Base-by-base conservation (phyloP, 345 rosid species). In the Excoecaria agallocha region DNA sequence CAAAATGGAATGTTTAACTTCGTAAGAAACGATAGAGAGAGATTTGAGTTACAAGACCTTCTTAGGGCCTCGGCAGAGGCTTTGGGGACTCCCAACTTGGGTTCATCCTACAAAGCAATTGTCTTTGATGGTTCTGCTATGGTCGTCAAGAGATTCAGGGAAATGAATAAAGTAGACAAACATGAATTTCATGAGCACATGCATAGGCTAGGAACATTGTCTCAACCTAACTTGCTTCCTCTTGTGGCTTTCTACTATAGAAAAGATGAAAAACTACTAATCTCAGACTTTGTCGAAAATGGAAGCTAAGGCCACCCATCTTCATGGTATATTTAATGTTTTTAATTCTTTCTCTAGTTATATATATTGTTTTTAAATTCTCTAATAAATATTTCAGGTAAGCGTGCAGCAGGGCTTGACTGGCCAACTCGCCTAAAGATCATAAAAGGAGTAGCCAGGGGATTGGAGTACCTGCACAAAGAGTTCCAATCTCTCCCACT, bases 291-390 rank as follows among this genome's bases (percentile, higher is more conserved):
- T 62, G 80, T 86, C 60, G 76, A 82, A 12, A 89, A 87, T 71
- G 93, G 93, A 3, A 90, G 96, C 84, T 84, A 92, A 92, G 80
- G 98, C 97, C 1, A 84, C 83, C 72, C 93, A 85, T 82, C 97
- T 92, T 59, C 97, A 92, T 57, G 87, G 97, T 89, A 43, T 41
- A 41, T 41, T 1, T 41, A 43, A 59, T 46, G 94, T 87, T 41
- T 35, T 37, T 6, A 56, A 41, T 55, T 66, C 46, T 13, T 24
- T 20, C 25, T 35, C 2, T 15, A 20, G n/a, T 1, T 6, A 39
- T 66, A 38, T 38, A 39, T 50, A 35, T n/a, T 55, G 60, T 30
- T 30, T 30, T 30, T 30, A 30, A 30, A 30, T 30, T 30, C 30
- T 30, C 30, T 30, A 30, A 30, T 30, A 30, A 30, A 30, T 30